phyloP scores from a whole-genome alignment of 768 basidiomycete genomes.

The Hysterangium stoloniferum region DNA sequence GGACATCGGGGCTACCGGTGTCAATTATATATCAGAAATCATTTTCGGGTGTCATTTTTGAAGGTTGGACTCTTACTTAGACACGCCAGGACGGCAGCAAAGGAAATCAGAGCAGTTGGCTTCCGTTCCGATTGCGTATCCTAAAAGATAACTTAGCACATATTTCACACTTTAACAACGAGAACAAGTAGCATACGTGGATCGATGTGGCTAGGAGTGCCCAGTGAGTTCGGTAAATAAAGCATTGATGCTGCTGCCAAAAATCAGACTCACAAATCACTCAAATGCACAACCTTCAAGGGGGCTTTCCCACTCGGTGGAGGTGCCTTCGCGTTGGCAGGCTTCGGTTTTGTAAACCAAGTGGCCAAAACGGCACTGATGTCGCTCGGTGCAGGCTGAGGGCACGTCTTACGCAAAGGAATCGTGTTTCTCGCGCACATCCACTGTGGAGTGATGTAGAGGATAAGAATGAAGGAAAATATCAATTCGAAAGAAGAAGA shows the following conservation, averaged over 20 bases:
- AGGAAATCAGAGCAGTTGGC: slow-evolving; percentile 17
- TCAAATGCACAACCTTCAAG: slow-evolving; percentile 6
- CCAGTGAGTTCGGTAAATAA: not conserved
- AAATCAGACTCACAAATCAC: slow-evolving; percentile 6
- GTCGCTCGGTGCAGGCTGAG: slow-evolving; percentile 1
- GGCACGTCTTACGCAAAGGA: slow-evolving; percentile 7
- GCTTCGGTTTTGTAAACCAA: slow-evolving; percentile 11
- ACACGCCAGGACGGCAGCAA: slow-evolving; percentile 17
- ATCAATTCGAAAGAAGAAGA: not conserved
- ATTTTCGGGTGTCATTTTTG: slow-evolving; percentile 2
- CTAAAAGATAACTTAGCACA: too few species aligned
- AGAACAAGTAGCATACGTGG: slow-evolving; percentile 11
- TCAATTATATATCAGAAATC: not conserved
- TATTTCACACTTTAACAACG: not conserved
- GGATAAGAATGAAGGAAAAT: not conserved
- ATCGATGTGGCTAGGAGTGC: slow-evolving; percentile 16
- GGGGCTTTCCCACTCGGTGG: not conserved
- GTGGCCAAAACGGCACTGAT: not conserved
- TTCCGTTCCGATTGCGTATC: slow-evolving; percentile 21
- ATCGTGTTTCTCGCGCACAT: slow-evolving; percentile 1
- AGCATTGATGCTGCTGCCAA: not conserved
- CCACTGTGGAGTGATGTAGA: not conserved
- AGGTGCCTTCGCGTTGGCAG: slow-evolving; percentile 8
- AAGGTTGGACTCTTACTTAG: slow-evolving; percentile 7
- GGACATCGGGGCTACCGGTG: not conserved